phyloP scores from a whole-genome alignment of 164 flowering plant species.

The Chimonanthus praecox region DNA sequence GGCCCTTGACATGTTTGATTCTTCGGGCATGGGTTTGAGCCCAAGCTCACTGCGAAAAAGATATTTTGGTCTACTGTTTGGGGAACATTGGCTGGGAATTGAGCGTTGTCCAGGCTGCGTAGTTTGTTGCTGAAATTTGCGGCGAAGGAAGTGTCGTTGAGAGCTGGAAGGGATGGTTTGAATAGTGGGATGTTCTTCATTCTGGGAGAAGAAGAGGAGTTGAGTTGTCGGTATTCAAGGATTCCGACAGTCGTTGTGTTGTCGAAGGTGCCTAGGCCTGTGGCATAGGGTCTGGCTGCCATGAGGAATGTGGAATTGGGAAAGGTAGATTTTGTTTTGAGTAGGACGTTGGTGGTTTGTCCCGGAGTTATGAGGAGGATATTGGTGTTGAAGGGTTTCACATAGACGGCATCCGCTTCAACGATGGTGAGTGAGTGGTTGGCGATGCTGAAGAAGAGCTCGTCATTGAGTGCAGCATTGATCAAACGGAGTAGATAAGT shows the following conservation, averaged over 20 bases:
- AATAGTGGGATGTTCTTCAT: constrained; percentile 13
- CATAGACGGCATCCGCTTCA: constrained; percentile 47
- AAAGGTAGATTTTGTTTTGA: constrained; percentile 26
- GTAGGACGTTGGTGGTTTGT: constrained; percentile 59
- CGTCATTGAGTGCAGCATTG: constrained; percentile 65
- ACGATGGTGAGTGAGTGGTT: constrained; percentile 51
- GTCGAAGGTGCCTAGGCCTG: constrained; percentile 43
- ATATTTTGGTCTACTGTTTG: constrained; percentile 17
- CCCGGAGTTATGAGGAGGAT: constrained; percentile 42
- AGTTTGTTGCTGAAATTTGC: constrained; percentile 13
- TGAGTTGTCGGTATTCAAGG: constrained; percentile 21
- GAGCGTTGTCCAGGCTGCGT: constrained; percentile 20
- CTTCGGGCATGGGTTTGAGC: constrained; percentile 22
- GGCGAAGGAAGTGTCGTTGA: constrained; percentile 21
- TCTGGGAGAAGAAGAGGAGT: not conserved
- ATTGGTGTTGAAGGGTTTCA: constrained; percentile 42
- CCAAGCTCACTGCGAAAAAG: constrained; percentile 31
- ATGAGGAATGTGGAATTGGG: constrained; percentile 46
- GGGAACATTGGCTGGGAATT: constrained; percentile 28
- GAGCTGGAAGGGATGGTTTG: constrained; percentile 19
- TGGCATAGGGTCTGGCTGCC: constrained; percentile 43
- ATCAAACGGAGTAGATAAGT: constrained; percentile 47
- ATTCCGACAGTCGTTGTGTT: constrained; percentile 43
- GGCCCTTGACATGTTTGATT: constrained; percentile 55
- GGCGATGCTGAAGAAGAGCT: constrained; percentile 60